Percentiles rank a stretch among this genome's conserved stretches.
These are phyloP conservation scores for Brassica juncea DNA, from an alignment of 345 rosid genomes.

Conservation along the genomic window DNA sequence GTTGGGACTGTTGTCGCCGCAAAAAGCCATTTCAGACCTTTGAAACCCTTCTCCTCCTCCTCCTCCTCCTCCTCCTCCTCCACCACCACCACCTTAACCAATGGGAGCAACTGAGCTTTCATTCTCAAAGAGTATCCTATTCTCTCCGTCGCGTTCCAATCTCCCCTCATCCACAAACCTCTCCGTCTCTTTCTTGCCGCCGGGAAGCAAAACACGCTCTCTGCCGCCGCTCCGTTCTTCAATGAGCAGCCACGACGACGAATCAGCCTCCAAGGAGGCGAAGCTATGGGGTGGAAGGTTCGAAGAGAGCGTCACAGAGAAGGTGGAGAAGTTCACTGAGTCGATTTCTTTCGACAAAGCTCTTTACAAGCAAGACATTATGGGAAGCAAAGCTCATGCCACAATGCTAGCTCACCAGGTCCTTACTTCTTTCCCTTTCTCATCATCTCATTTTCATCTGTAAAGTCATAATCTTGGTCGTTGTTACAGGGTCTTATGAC, in stretches of 20 bases:
- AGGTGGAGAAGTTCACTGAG: constrained; percentile 89
- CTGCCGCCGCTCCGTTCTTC: constrained; percentile 41
- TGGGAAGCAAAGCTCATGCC: constrained; percentile 95
- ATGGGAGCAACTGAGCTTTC: constrained; percentile 45
- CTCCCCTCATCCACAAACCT: constrained; percentile 16
- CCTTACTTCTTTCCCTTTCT: background rate
- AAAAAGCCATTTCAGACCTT: background rate
- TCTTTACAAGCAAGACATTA: constrained; percentile 83
- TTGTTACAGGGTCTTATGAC: constrained; percentile 66
- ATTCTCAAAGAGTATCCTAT: constrained; percentile 25
- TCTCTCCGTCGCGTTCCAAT: constrained; percentile 29
- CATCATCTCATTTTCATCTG: no score
- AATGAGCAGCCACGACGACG: constrained; percentile 44
- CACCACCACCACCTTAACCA: background rate
- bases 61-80: background rate
- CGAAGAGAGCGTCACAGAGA: constrained; percentile 77
- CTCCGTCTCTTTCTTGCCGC: constrained; percentile 19
- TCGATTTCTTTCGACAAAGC: constrained; percentile 85
- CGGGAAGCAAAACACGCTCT: constrained; percentile 36
- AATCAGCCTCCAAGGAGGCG: constrained; percentile 54
- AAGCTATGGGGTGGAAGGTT: constrained; percentile 99
- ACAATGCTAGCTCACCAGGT: constrained; percentile 93
- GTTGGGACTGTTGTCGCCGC: constrained; percentile 26
- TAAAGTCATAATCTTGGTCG: background rate
- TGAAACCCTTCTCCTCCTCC: constrained; percentile 8